Base-by-base conservation (phyloP, 495 filamentous ascomycete species). In the Penicillium daleae region DNA sequence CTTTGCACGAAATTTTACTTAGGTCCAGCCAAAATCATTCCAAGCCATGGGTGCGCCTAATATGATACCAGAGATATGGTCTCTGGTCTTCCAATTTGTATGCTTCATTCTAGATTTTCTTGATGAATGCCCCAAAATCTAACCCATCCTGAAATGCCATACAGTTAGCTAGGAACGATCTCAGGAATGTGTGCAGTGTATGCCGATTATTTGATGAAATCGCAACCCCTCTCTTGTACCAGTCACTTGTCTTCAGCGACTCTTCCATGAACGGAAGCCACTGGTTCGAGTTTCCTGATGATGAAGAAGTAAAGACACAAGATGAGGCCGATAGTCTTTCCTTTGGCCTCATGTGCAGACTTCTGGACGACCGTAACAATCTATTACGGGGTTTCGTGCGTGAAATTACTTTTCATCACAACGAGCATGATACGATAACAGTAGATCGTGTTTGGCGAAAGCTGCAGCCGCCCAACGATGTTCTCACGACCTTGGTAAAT, bases 201-300 rank as follows among this genome's bases (percentile, higher is more conserved):
- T 62, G 19, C 12, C 50, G 32, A 56, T 13, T 22, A 27, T 62
- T 56, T 26, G 44, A 62, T 37, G 33, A 19, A 12, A 42, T 62
- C 17, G 60, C 60, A 21, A 62, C 44, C 13, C 60, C 60, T 24
- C 17, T 62, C 8, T 40, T 62, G 31, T 62, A 62, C 53, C 60
- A 44, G 26, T 62, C 60, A 19, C 40, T 57, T 42, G 51, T 57
- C 10, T 56, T 62, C 3, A 29, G 52, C 22, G 40, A 22, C 21
- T 19, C n/a, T 2, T 19, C 40, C 21, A 22, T 46, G 19, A 10
- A 46, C 19, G 40, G 40, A 46, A 19, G 40, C 10, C 40, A 46
- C 40, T 46, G 40, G 40, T 46, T 19, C 19, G 22, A 46, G 40
- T 22, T 46, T 22, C 40, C 40, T 6, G 40, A 46, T 22, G 19